Evolutionary conservation across 805 yeast genomes (phyloP), one percentile per base, ranked within the genome.

Genomic region (Sugiyamaella chiloensis): DNA sequence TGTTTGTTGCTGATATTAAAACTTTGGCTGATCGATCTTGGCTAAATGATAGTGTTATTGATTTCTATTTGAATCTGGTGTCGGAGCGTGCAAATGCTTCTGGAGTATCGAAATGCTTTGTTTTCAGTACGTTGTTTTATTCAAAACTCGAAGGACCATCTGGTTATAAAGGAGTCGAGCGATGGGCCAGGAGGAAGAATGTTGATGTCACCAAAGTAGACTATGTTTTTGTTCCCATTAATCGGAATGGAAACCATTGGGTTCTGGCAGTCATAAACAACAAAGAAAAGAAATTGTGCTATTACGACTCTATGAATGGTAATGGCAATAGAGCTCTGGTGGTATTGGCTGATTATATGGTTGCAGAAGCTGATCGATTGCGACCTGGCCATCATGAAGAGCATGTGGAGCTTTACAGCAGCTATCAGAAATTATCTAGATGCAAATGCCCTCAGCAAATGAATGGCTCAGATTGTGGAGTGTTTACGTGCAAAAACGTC

Each of bases 381-480:
- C 67, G 69, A 42, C 64, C 68, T 1, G 68, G 70, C 12, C 55
- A 63, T 30, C 62, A 65, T 49, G 68, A 63, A 7, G 54, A 56
- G 5, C 58, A 57, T 30, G 60, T 59, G 0, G 57, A 48, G 3
- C 34, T 63, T 9, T 72, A 72, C 5, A 52, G 61, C 29, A 35
- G 37, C 11, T 57, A 56, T 32, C 42, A 51, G 23, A 26, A 44
- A 5, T 37, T 40, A 4, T 35, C 58, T 31, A 39, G 62, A 2
- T 52, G 63, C 2, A 61, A 66, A n/a, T 74, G 90, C 36, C 98
- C 99, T 1, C 87, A 83, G 55, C 99, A 93, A 62, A 70, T 74
- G 23, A 93, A 93, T 61, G 97, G 97, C 0, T 87, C 63, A 56
- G 99, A 93, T 65, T 93, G 99, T 70, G 99, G 99, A 5, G 95